Base-by-base conservation (phyloP, 163 green algal species). In the Coccomyxa subellipsoidea region DNA sequence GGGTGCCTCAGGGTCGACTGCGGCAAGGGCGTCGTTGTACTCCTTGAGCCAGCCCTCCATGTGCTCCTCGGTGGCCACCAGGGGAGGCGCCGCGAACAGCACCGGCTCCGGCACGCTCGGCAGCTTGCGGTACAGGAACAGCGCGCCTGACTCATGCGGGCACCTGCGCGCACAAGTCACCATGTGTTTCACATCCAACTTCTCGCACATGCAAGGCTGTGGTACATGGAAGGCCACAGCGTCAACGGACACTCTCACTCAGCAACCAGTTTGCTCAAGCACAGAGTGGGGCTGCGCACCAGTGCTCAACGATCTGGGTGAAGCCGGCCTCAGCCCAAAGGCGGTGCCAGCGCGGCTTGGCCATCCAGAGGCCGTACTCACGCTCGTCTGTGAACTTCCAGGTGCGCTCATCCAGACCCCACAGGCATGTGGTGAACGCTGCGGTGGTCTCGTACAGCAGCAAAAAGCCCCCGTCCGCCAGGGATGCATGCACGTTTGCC, bases 71-170 rank as follows among this genome's bases (percentile, higher is more conserved):
- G 10, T 39, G 21, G 35, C 54, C 36, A 77, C 37, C 21, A 59
- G 15, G 10, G 27, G 35, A 7, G 78, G 78, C 8, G 31, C 78
- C 1, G 78, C 31, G 27, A 82, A 27, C 36, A 82, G n/a, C 32
- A 81, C 31, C 76, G 76, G 76, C 38, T 66, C 31, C 37, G 38
- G 38, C 25, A 38, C 76, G 38, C 29, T 38, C 8, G 31, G 15
- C 4, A 77, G 15, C 66, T 82, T 82, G 54, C 78, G 78, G 54
- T 69, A 77, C 54, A 82, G 78, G 78, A 82, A 82, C 32, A 77
- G 35, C 10, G 78, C 59, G 25, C 78, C n/a, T 7, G 54, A 59
- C 29, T 80, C 25, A 7, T 47, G 7, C 25, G 70, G 32, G 70
- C 34, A 38, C 70, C 34, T 77, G 70, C 66, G 66, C 7, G 18